These are phyloP conservation scores for Ceratocystis albifundus DNA, from an alignment of 2,329 filamentous ascomycete species.

Conservation along the genomic window DNA sequence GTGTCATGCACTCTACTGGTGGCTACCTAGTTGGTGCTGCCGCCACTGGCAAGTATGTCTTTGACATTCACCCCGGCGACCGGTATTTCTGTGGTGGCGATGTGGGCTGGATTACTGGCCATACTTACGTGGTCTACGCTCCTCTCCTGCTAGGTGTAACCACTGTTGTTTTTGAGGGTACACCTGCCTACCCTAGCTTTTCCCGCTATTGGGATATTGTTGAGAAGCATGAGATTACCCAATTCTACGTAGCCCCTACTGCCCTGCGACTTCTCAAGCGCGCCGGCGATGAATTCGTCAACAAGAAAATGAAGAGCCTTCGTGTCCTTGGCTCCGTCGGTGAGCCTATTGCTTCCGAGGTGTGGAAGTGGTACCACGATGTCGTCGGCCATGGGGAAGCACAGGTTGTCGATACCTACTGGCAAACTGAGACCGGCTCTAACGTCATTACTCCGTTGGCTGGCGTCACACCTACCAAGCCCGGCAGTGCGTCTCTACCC, in stretches of 20 bases:
- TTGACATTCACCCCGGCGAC: conserved; percentile 91
- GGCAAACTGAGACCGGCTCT: conserved; percentile 98
- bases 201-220: conserved; percentile 99
- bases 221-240: conserved; percentile 85
- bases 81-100: conserved; percentile 96
- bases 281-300: conserved; percentile 84
- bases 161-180: conserved; percentile 95
- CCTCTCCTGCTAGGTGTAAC: conserved; percentile 85
- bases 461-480: conserved; percentile 91
- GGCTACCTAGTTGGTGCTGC: conserved; percentile 93
- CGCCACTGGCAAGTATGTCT: conserved; percentile 93
- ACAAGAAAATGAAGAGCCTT: conserved; percentile 77
- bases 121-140: conserved; percentile 96
- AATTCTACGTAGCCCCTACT: conserved; percentile 97
- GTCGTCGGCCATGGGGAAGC: conserved; percentile 85
- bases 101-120: conserved; percentile 97
- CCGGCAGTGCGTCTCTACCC: conserved; percentile 84
- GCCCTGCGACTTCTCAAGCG: conserved; percentile 88
- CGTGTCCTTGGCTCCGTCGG: conserved; percentile 89
- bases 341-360: conserved; percentile 92
- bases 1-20: conserved; percentile 92
- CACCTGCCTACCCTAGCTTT: conserved; percentile 93
- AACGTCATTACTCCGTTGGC: conserved; percentile 90
- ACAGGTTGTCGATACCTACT: conserved; percentile 95
- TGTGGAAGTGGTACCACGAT: conserved; percentile 99